Base-by-base conservation (phyloP, 176 grass and related monocot genomes). In the Cenchrus americanus region DNA sequence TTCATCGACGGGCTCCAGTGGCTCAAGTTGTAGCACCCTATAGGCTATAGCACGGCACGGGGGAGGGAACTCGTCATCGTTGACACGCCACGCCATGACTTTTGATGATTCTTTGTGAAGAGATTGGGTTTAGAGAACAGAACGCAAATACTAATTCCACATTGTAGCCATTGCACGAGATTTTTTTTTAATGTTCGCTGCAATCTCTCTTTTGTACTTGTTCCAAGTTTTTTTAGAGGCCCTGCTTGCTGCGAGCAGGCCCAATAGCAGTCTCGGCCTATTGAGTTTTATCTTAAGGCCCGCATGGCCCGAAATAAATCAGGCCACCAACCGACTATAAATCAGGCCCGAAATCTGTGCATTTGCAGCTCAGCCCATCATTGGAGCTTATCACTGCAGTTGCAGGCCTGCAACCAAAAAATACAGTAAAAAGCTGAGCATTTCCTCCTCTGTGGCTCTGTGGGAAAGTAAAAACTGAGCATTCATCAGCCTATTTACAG, bases 1-100 rank as follows among this genome's bases (percentile, higher is more conserved):
- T 99, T 99, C 83, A 94, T 99, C 40, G 93, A 96, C 43, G 96
- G 96, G 0, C 62, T 82, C 23, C 43, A 99, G 83, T 99, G 96
- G 93, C 42, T 99, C 80, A 80, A 14, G 70, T 79, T 93, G 80
- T 95, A 89, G 87, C 73, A 71, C 46, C 0, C 27, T 30, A n/a
- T n/a, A n/a, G n/a, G n/a, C n/a, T n/a, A n/a, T n/a, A 30, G 27
- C 27, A 30, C 27, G 27, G 27, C 27, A 30, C 27, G 8, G 0
- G 8, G 44, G 6, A 7, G 14, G 34, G 18, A 23, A 6, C 17
- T 3, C 10, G 4, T 3, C 10, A 11, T 7, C 7, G 7, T 0
- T 10, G 14, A 58, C 55, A 58, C 2, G 8, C 55, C 55, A 3
- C 34, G 27, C 34, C 34, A 58, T 58, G 55, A 32, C 11, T 1